These are phyloP conservation scores for Kurtzmaniella fragi DNA, from an alignment of 805 yeast genomes.

Conservation along the genomic window DNA sequence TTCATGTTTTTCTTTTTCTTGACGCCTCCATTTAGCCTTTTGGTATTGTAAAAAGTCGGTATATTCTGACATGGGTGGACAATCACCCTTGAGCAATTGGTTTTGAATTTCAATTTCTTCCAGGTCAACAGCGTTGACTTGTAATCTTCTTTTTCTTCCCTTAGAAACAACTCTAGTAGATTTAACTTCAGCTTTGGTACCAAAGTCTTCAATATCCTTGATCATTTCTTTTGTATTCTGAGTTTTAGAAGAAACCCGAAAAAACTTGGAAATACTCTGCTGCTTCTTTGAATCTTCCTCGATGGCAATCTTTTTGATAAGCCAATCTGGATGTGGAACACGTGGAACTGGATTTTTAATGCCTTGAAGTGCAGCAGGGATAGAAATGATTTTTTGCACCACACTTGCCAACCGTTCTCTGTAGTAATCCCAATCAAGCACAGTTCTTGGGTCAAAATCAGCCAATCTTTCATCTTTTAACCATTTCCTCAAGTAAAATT, in stretches of 20 bases:
- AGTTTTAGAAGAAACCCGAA: conserved; percentile 39
- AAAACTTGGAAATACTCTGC: conserved; percentile 55
- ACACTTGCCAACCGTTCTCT: conserved; percentile 88
- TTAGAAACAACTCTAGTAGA: conserved; percentile 14
- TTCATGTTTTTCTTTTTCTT: conserved; percentile 65
- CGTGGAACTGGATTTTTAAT: conserved; percentile 91
- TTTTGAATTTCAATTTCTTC: conserved; percentile 48
- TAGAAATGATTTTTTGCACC: conserved; percentile 88
- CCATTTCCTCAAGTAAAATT: conserved; percentile 80
- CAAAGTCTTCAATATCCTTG: conserved; percentile 75
- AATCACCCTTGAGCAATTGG: conserved; percentile 43
- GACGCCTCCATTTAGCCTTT: conserved; percentile 83
- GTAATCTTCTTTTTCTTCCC: conserved; percentile 25
- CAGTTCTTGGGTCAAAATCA: conserved; percentile 79
- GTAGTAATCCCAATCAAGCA: conserved; percentile 92
- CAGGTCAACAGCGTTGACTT: conserved; percentile 19
- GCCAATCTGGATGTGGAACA: conserved; percentile 93
- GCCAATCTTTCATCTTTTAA: conserved; percentile 69
- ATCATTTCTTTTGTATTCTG: conserved; percentile 36
- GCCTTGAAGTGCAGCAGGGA: conserved; percentile 94
- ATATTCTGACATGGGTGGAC: conserved; percentile 72
- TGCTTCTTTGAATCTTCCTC: conserved; percentile 71
- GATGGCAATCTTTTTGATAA: conserved; percentile 55
- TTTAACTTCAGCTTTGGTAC: conserved; percentile 41
- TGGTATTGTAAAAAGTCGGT: conserved; percentile 65